Percentiles rank a stretch among this genome's conserved stretches.
Conservation (phyloP, 805 yeast genomes). For the Ogataea siamensis region DNA sequence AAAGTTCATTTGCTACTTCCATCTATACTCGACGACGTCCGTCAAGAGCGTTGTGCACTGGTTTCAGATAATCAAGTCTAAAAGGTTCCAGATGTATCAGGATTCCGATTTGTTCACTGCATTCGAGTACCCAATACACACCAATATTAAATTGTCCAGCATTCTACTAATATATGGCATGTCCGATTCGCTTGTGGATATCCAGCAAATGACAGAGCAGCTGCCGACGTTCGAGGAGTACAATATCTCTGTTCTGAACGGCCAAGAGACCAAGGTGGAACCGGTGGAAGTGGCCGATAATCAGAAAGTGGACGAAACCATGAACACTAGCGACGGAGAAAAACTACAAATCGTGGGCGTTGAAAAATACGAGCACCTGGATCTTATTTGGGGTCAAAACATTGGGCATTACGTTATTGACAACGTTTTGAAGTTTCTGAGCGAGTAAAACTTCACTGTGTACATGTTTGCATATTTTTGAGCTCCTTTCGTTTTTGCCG, state of each 20-base stretch:
- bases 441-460: slow-evolving; percentile 6
- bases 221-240: slow-evolving; percentile 35
- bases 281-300: slow-evolving; percentile 11
- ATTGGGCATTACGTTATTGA: slow-evolving; percentile 49
- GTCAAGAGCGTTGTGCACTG: slow-evolving; percentile 95
- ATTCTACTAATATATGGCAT: slow-evolving; percentile 79
- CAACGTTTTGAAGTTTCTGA: slow-evolving; percentile 36
- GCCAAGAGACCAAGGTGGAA: slow-evolving; percentile 3
- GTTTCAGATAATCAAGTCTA: slow-evolving; percentile 83
- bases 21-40: slow-evolving; percentile 85
- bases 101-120: slow-evolving; percentile 62
- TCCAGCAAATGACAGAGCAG: slow-evolving; percentile 59
- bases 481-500: slow-evolving; percentile 15
- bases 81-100: slow-evolving; percentile 85
- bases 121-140: slow-evolving; percentile 36
- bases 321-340: slow-evolving; percentile 2
- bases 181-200: slow-evolving; percentile 81
- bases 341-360: slow-evolving; percentile 45
- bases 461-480: slow-evolving; percentile 1
- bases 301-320: slow-evolving; percentile 18
- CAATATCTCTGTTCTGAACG: slow-evolving; percentile 7
- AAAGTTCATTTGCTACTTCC: slow-evolving; percentile 78
- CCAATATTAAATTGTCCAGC: slow-evolving; percentile 60
- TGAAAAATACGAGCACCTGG: slow-evolving; percentile 79
- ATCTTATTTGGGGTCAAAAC: slow-evolving; percentile 86